Evolutionary conservation across 768 basidiomycete genomes (phyloP), one percentile per base, ranked within the genome.

Genomic region (Termitomyces sp.): DNA sequence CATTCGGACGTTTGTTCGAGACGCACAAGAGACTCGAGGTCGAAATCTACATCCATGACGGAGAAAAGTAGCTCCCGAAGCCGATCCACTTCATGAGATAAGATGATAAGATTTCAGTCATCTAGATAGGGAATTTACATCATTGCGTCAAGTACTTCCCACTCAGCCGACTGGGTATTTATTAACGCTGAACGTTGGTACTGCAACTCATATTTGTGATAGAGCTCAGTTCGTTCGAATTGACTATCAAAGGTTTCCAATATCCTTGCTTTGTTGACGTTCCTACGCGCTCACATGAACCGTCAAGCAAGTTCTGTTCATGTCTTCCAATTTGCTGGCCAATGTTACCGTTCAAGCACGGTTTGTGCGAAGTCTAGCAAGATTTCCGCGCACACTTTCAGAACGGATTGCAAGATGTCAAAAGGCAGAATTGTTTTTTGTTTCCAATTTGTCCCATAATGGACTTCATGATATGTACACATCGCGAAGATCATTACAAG

Each of bases 1-100:
- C n/a, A n/a, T n/a, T n/a, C n/a, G n/a, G n/a, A n/a, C n/a, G n/a
- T 81, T 75, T 86, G 85, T 73, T 88, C 86, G 30, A 87, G 75
- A 65, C 84, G 73, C 18, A 84, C 79, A 2, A 88, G 76, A 23
- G 77, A 75, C 67, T 88, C 86, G 32, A 88, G 72, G 66, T 87
- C 85, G 62, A 85, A 81, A 58, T 75, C 71, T 54, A 67, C 66
- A 20, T 65, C 61, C 75, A 76, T 76, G 23, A 41, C 20, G 36
- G n/a, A 33, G 20, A 38, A 35, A 30, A 20, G 1, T 2, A 20
- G 14, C n/a, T 14, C 9, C 33, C 20, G 36, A 5, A 36, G 50
- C 13, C 33, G 23, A 32, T 49, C 28, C 30, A 44, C 9, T 43
- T 4, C 13, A 4, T 44, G 44, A 44, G 23, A 9, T 5, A 49